Evolutionary conservation across 208 protist species (phyloP).

Genomic region (Leishmania mexicana): DNA sequence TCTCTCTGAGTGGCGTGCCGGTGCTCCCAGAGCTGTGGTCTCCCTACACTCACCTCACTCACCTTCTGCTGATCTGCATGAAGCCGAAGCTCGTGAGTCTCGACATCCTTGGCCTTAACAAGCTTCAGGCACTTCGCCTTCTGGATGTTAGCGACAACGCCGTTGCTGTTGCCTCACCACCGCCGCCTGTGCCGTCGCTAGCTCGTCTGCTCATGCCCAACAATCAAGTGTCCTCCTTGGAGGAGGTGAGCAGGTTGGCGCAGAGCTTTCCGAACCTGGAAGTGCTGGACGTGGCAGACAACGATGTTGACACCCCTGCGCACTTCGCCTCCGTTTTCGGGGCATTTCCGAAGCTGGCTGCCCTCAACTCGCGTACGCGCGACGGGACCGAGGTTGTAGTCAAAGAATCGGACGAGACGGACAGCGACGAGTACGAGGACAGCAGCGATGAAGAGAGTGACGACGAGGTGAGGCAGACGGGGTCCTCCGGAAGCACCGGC

Average conservation of each 20-base stretch:
- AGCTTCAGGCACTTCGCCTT: conserved; percentile 46
- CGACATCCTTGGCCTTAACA: conserved; percentile 29
- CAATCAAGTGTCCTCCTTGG: conserved; percentile 55
- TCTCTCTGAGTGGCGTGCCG: conserved; percentile 72
- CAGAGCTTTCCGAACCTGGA: conserved; percentile 60
- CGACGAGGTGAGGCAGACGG: neutral
- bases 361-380: conserved; percentile 51
- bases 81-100: conserved; percentile 56
- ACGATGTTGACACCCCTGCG: conserved; percentile 49
- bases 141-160: conserved; percentile 89
- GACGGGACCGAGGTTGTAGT: conserved; percentile 61
- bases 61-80: conserved; percentile 68
- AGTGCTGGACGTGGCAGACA: conserved; percentile 69
- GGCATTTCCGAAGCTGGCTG: conserved; percentile 53
- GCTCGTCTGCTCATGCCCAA: conserved; percentile 69
- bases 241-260: conserved; percentile 59
- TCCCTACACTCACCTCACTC: conserved; percentile 51
- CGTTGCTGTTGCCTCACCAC: conserved; percentile 38
- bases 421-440: conserved; percentile 30
- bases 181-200: conserved; percentile 34
- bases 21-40: conserved; percentile 49
- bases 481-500: neutral
- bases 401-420: conserved; percentile 32
- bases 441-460: conserved; percentile 11
- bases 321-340: conserved; percentile 53